Evolutionary conservation across 139 green algal species (phyloP), one percentile per base, ranked within the genome.

Genomic region (Haematococcus lacustris): DNA sequence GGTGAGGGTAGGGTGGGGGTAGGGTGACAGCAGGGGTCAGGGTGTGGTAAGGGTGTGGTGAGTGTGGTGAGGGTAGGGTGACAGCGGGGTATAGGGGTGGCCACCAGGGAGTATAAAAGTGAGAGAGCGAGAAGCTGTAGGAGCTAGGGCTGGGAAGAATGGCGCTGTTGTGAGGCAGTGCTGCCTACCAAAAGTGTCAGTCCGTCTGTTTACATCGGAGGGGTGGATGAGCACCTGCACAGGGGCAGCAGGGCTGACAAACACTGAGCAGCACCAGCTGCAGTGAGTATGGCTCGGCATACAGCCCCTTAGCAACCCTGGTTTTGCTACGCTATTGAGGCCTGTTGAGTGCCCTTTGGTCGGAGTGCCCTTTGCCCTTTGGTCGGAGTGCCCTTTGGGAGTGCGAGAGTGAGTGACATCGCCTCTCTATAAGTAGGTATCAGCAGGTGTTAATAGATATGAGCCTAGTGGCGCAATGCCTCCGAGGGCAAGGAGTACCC

Each of bases 171-270:
- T 30, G 26, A 43, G 23, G 5, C 26, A 5, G 23, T 30, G 57
- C 9, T 30, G 25, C 61, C 39, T 26, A 72, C 67, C 69, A 71
- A 76, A 83, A 35, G 77, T 80, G 35, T 73, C 68, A 0, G 64
- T 75, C 4, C 33, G 66, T 57, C 78, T 62, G 60, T 89, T 87
- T 26, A 60, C 76, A 50, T 76, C 64, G 3, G 81, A 86, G 0
- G 78, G 51, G 67, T 85, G 74, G 25, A 91, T 40, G 25, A 83
- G 33, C 28, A 82, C 75, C 53, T 77, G 50, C 28, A 33, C 5
- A 5, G 57, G 13, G 28, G 57, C 25, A 65, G 13, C 17, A 32
- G 26, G 9, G 13, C 13, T 65, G 26, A 32, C 26, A 5, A 65
- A 34, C 13, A 33, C 43, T 53, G 9, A 53, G 9, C 43, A 53